A percentile compares a stretch with the other conserved stretches of the same genome.
These are phyloP conservation scores for Neurospora tetraspora DNA, from an alignment of 495 filamentous ascomycete species.

Conservation along the genomic window DNA sequence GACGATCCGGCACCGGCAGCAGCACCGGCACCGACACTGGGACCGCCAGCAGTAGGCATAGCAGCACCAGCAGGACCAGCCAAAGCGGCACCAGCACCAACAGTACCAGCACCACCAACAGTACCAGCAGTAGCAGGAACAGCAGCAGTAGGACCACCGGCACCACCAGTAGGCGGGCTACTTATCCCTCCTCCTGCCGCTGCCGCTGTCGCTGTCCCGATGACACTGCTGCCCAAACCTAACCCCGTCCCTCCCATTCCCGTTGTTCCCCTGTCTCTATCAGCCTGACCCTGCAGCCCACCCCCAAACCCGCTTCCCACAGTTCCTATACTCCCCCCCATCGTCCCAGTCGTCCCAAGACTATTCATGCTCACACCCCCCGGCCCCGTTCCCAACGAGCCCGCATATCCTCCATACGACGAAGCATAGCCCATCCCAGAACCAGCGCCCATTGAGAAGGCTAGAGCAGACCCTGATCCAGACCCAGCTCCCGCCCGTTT, in stretches of 20 bases:
- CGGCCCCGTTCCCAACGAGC: neutral
- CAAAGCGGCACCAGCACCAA: neutral
- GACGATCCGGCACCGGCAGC: neutral
- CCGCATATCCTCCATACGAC: neutral
- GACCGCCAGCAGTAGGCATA: too few relatives aligned
- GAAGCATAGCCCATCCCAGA: neutral
- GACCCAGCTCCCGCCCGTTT: constrained; percentile 12
- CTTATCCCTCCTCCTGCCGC: neutral
- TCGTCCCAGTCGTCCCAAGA: neutral
- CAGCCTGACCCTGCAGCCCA: neutral
- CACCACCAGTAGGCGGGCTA: neutral
- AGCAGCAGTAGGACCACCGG: neutral
- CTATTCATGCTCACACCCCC: neutral
- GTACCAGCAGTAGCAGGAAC: neutral
- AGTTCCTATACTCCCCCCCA: neutral
- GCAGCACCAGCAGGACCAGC: neutral
- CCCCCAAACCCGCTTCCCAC: neutral
- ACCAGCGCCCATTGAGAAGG: neutral
- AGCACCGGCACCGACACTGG: neutral
- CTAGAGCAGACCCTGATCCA: neutral
- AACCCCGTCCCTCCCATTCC: neutral
- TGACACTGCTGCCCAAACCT: neutral
- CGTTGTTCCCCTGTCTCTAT: neutral
- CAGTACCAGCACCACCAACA: neutral
- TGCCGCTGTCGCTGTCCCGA: neutral